Evolutionary conservation across 2,329 filamentous ascomycete genomes (phyloP).

Genomic region (Stenocarpella maydis): DNA sequence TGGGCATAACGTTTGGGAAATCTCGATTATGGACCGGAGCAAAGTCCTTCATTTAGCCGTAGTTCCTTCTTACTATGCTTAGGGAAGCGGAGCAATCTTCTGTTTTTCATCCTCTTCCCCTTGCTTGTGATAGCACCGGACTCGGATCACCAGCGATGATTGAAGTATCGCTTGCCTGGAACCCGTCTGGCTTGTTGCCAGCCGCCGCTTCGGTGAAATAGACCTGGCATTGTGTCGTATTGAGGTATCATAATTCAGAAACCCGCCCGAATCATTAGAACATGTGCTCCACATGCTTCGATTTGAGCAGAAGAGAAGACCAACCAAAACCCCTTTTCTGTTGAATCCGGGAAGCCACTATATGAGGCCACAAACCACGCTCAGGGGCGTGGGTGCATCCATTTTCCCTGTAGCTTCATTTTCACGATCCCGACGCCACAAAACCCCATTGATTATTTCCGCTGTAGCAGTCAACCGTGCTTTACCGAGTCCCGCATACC

Average conservation of each 20-base stretch:
- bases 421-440: conserved; percentile 5
- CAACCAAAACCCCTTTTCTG: conserved; percentile 6
- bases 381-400: too few relatives aligned
- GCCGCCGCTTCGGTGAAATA: background rate
- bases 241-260: conserved; percentile 23
- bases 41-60: conserved; percentile 1
- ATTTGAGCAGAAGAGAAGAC: conserved; percentile 1
- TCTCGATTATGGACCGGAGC: background rate
- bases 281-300: conserved; percentile 5
- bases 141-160: background rate
- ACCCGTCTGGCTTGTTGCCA: background rate
- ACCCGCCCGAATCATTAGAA: background rate
- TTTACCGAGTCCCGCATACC: background rate
- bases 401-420: too few relatives aligned
- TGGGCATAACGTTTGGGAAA: conserved; percentile 4
- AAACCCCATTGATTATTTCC: background rate
- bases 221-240: conserved; percentile 1
- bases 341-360: too few relatives aligned
- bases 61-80: conserved; percentile 13
- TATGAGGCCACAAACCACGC: too few relatives aligned
- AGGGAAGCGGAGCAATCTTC: background rate
- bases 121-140: background rate
- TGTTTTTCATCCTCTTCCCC: background rate
- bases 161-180: background rate
- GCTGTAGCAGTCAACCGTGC: background rate